Evolutionary conservation across 2,329 filamentous ascomycete genomes (phyloP), one percentile per base, ranked within the genome.

Genomic region (Aureobasidium uvarum): DNA sequence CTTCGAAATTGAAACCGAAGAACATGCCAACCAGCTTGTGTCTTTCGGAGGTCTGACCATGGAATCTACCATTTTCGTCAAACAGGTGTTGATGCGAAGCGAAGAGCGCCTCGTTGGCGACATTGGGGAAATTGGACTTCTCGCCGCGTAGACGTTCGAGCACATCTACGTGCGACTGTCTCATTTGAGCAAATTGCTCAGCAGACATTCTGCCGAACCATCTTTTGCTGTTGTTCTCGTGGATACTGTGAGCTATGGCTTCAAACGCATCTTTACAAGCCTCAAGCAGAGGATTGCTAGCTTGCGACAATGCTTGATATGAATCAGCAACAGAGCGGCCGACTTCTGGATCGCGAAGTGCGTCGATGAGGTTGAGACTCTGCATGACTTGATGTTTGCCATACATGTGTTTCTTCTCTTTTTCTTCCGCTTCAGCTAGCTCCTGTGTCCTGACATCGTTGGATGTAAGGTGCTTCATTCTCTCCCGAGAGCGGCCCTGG

Each of bases 1-100:
- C 64, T 39, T 66, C 64, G 6, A 66, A 62, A 20, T 52, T 66
- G 58, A 66, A 66, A 16, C 64, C 64, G 16, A 66, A 48, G 38
- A 66, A 66, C 56, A 66, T 54, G 55, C 64, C 64, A 13, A 20
- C 39, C 7, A 66, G 16, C 16, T 66, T 62, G 28, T 46, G 58
- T 8, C 64, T 31, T 13, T 50, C n/a, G 1, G 55, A 33, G 2
- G 45, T 20, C 10, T 58, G 48, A 13, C 56, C 55, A 20, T 60
- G 46, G n/a, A 66, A 54, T 8, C 16, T 59, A 20, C 64, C 64
- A 23, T 38, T 39, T 6, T 23, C 48, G 38, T 66, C 64, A 8
- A 66, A 66, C 3, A 62, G 20, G 39, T 66, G 48, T 33, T 66
- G 18, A 20, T 66, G 64, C 14, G 48, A 54, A 3, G 43, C 56